Percentiles rank a stretch among this genome's conserved stretches.
phyloP scores from a whole-genome alignment of 345 rosid species.

The Eucalyptus caleyi region DNA sequence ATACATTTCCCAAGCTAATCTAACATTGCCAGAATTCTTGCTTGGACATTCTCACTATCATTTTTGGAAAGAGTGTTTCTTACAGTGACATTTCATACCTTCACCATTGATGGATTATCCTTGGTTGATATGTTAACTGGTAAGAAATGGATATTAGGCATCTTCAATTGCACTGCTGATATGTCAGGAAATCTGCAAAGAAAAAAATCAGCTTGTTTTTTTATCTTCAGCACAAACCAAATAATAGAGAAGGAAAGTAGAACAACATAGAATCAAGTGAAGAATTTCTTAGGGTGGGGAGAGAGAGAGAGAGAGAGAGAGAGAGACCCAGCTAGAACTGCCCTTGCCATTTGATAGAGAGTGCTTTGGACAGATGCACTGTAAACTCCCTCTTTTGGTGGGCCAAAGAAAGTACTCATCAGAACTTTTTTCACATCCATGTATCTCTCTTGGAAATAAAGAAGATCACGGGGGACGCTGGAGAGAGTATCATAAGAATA shows the following conservation, averaged over 20 bases:
- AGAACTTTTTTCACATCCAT: slow-evolving; percentile 45
- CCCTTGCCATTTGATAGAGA: slow-evolving; percentile 71
- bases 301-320: background rate
- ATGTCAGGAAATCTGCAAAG: slow-evolving; percentile 57
- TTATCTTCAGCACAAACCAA: background rate
- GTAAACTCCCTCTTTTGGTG: slow-evolving; percentile 73
- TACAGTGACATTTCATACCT: slow-evolving; percentile 25
- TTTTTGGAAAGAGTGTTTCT: background rate
- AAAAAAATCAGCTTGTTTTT: background rate
- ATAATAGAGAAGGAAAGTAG: background rate
- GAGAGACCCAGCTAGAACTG: slow-evolving; percentile 55
- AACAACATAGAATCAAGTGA: background rate
- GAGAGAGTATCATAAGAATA: slow-evolving; percentile 56
- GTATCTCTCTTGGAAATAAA: slow-evolving; percentile 57
- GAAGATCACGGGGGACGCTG: slow-evolving; percentile 41
- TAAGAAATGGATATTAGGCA: slow-evolving; percentile 91
- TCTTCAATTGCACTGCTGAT: slow-evolving; percentile 55
- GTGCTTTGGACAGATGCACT: slow-evolving; percentile 97
- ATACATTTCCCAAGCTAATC: background rate
- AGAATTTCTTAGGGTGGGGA: background rate
- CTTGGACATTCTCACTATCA: background rate
- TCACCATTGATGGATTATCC: slow-evolving; percentile 54
- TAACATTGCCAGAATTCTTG: background rate
- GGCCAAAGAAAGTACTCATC: slow-evolving; percentile 68
- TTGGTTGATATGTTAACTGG: slow-evolving; percentile 77